phyloP scores from a whole-genome alignment of 805 yeast species.

The Schizosaccharomyces pombe region DNA sequence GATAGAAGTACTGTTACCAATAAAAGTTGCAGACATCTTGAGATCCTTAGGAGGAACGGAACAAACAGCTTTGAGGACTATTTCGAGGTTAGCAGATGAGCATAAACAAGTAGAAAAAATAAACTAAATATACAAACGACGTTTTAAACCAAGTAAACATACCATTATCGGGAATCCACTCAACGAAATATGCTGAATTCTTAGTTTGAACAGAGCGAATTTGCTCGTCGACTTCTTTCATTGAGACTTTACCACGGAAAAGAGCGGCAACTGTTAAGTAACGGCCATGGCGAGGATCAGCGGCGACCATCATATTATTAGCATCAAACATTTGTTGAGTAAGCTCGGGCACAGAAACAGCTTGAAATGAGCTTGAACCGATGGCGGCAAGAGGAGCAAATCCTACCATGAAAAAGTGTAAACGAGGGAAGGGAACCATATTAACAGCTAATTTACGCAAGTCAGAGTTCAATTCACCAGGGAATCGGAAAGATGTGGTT shows the following conservation, averaged over 20 bases:
- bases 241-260: slow-evolving; percentile 82
- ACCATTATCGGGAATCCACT: slow-evolving; percentile 90
- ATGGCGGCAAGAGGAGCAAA: slow-evolving; percentile 70
- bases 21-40: slow-evolving; percentile 77
- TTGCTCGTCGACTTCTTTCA: slow-evolving; percentile 86
- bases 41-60: slow-evolving; percentile 72
- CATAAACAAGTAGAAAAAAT: not conserved
- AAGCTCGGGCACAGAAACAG: slow-evolving; percentile 72
- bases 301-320: slow-evolving; percentile 86
- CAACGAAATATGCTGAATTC: slow-evolving; percentile 65
- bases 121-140: slow-evolving; percentile 40
- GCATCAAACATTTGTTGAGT: slow-evolving; percentile 90
- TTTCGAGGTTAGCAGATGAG: no score
- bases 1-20: slow-evolving; percentile 84
- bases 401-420: slow-evolving; percentile 90
- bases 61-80: slow-evolving; percentile 78
- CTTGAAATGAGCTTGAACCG: slow-evolving; percentile 64
- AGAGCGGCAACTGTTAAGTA: slow-evolving; percentile 84
- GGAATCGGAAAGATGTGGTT: slow-evolving; percentile 81
- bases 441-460: slow-evolving; percentile 82
- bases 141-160: no score
- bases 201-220: slow-evolving; percentile 70
- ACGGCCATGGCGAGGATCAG: slow-evolving; percentile 80
- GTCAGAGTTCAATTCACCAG: slow-evolving; percentile 83
- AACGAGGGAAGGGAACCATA: slow-evolving; percentile 86